Evolutionary conservation across 768 basidiomycete genomes (phyloP).

Genomic region (Amanita exitialis): DNA sequence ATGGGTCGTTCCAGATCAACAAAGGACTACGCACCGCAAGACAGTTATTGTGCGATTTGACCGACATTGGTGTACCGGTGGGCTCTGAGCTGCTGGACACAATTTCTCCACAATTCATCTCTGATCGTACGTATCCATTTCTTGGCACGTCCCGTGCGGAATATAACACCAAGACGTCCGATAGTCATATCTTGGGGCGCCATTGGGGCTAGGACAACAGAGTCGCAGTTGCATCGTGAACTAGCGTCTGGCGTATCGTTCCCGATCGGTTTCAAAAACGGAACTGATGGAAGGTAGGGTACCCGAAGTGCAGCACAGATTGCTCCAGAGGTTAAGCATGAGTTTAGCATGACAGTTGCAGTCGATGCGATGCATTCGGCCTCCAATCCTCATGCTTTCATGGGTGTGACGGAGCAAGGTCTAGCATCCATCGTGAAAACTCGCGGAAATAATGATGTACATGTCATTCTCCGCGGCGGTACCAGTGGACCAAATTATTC

Average conservation of each 20-base stretch:
- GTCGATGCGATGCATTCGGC: constrained; percentile 95
- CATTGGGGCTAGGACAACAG: constrained; percentile 95
- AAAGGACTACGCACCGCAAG: constrained; percentile 87
- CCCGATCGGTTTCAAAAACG: constrained; percentile 99
- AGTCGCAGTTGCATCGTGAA: constrained; percentile 95
- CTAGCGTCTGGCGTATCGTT: constrained; percentile 94
- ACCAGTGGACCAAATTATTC: constrained; percentile 86
- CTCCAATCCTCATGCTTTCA: constrained; percentile 91
- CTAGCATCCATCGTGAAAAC: constrained; percentile 96
- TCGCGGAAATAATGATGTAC: constrained; percentile 75
- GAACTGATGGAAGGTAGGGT: constrained; percentile 82
- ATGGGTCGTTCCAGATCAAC: constrained; percentile 94
- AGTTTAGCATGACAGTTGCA: constrained; percentile 64
- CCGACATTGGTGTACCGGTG: constrained; percentile 82
- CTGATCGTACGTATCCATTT: constrained; percentile 46
- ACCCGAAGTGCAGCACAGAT: constrained; percentile 6
- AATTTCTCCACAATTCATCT: constrained; percentile 69
- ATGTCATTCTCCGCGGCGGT: constrained; percentile 93
- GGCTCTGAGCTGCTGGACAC: constrained; percentile 90
- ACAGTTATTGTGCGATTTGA: constrained; percentile 86
- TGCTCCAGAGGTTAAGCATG: not conserved
- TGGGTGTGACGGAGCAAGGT: constrained; percentile 83
- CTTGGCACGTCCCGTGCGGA: not conserved
- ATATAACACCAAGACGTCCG: not conserved
- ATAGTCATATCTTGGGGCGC: constrained; percentile 85